A percentile compares a stretch with the other conserved stretches of the same genome.
Evolutionary conservation across 2,329 filamentous ascomycete genomes (phyloP).

Genomic region (Cladosporium halotolerans): DNA sequence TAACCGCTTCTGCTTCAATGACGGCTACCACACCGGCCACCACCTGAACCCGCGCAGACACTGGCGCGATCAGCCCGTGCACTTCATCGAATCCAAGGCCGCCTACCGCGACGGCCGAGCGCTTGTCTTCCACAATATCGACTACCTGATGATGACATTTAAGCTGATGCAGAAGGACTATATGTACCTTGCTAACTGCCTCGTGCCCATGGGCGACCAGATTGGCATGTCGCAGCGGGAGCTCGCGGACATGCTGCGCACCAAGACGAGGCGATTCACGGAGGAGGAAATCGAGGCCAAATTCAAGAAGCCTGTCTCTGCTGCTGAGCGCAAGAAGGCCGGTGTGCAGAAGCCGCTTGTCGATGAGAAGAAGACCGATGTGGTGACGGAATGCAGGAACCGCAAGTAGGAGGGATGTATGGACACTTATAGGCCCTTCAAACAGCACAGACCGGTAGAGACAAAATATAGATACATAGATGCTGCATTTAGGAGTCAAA

Average conservation of each 20-base stretch:
- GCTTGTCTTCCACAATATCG: slow-evolving; percentile 73
- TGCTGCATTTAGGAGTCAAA: too few relatives aligned
- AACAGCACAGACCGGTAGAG: too few relatives aligned
- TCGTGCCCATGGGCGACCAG: slow-evolving; percentile 70
- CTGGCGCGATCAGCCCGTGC: slow-evolving; percentile 72
- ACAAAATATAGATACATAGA: too few relatives aligned
- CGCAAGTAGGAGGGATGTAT: background rate
- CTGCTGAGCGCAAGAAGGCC: slow-evolving; percentile 1
- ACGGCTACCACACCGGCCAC: slow-evolving; percentile 76
- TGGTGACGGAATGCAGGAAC: background rate
- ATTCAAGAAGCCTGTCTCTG: slow-evolving; percentile 33
- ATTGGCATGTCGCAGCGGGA: slow-evolving; percentile 59
- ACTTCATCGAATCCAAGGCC: slow-evolving; percentile 64
- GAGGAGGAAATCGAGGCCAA: slow-evolving; percentile 59
- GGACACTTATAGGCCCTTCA: too few relatives aligned
- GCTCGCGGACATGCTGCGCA: slow-evolving; percentile 55
- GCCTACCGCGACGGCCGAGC: slow-evolving; percentile 62
- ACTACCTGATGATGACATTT: slow-evolving; percentile 71
- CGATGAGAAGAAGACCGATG: background rate
- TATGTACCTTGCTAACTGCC: slow-evolving; percentile 57
- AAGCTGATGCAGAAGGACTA: slow-evolving; percentile 67
- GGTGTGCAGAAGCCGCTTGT: background rate
- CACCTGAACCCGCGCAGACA: slow-evolving; percentile 72
- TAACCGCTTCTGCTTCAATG: slow-evolving; percentile 77
- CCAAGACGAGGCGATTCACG: slow-evolving; percentile 59